phyloP scores from a whole-genome alignment of 2,329 filamentous ascomycete species.

The Hymenoscyphus scutula region DNA sequence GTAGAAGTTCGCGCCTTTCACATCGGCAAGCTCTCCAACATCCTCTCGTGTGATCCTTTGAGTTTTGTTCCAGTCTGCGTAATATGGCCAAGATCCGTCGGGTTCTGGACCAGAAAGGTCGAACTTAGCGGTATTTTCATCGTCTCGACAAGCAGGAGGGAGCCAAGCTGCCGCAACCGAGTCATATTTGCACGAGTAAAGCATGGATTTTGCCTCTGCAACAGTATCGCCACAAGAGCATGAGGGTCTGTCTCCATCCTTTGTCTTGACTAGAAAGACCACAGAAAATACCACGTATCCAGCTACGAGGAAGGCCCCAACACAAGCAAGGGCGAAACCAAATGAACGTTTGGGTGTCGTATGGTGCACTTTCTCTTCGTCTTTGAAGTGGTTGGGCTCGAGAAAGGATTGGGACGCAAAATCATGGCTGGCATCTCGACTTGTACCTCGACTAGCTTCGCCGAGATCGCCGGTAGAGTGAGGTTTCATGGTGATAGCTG shows the following conservation, averaged over 20 bases:
- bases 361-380: no score
- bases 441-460: no score
- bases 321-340: no score
- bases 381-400: no score
- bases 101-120: conserved; percentile 33
- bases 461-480: no score
- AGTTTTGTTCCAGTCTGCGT: conserved; percentile 24
- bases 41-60: background rate
- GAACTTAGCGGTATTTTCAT: conserved; percentile 38
- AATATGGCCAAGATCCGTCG: conserved; percentile 38
- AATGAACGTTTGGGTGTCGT: no score
- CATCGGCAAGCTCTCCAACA: background rate
- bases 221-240: conserved; percentile 38
- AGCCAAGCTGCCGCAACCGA: conserved; percentile 39
- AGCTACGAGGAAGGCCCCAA: no score
- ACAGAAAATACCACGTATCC: no score
- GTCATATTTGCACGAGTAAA: conserved; percentile 36
- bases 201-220: conserved; percentile 30
- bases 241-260: background rate
- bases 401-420: no score
- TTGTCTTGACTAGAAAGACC: no score
- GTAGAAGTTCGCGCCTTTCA: background rate
- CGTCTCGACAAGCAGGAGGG: conserved; percentile 37
- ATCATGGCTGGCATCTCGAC: no score
- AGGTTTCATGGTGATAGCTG: no score